Evolutionary conservation across 176 grass and related monocot species (phyloP).

Genomic region (Melocanna baccifera): DNA sequence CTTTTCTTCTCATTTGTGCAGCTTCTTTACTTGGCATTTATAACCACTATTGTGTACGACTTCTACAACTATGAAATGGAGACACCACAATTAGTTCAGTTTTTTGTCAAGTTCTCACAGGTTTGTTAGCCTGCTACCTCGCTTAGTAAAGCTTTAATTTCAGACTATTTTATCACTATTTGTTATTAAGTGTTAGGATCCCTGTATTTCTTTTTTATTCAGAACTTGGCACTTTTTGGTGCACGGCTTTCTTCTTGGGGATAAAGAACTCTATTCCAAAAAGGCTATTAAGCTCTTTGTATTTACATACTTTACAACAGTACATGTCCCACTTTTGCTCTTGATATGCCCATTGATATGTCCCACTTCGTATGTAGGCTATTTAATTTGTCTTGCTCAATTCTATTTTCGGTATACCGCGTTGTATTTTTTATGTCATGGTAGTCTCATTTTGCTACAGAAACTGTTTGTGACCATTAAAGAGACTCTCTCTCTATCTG

Average conservation of each 20-base stretch:
- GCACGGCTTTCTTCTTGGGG: conserved; percentile 78
- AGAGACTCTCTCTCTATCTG: too few species aligned
- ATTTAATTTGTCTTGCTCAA: conserved; percentile 2
- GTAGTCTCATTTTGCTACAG: conserved; percentile 22
- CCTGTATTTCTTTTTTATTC: neutral
- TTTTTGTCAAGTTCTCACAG: too few species aligned
- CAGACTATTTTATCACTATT: neutral
- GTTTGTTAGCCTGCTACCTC: too few species aligned
- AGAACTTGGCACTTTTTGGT: conserved; percentile 89
- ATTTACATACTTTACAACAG: conserved; percentile 33
- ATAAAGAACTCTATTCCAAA: conserved; percentile 89
- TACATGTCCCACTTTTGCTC: conserved; percentile 47
- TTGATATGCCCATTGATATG: conserved; percentile 9
- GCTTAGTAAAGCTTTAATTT: neutral
- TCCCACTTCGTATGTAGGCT: too few species aligned
- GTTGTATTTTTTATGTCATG: neutral
- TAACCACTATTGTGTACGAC: too few species aligned
- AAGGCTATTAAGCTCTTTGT: conserved; percentile 38
- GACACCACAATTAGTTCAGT: too few species aligned
- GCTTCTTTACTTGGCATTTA: too few species aligned
- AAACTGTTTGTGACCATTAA: neutral
- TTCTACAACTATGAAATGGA: too few species aligned
- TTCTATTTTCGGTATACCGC: neutral
- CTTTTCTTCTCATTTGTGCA: too few species aligned
- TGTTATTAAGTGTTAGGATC: neutral